phyloP scores from a whole-genome alignment of 306 rosid genomes.

The Luffa aegyptiaca region DNA sequence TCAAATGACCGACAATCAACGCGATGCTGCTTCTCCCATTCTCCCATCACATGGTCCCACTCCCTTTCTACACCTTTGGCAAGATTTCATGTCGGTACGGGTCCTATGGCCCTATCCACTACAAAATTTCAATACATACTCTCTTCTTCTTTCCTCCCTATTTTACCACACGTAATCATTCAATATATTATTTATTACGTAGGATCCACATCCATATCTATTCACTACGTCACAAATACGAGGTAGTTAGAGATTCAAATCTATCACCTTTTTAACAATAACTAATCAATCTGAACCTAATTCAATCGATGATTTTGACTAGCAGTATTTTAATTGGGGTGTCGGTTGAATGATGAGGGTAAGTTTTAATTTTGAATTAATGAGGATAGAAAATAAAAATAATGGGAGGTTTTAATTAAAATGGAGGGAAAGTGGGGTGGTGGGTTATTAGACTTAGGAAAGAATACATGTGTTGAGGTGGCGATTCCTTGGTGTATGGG shows the following conservation, averaged over 20 bases:
- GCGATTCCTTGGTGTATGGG: background rate
- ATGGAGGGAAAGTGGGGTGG: background rate
- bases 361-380: background rate
- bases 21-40: background rate
- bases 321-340: background rate
- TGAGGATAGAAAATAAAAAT: too few relatives aligned
- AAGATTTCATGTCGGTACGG: conserved; percentile 8
- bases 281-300: too few relatives aligned
- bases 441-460: background rate
- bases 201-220: too few relatives aligned
- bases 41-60: background rate
- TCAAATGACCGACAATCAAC: conserved; percentile 1
- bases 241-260: too few relatives aligned
- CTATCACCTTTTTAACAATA: too few relatives aligned
- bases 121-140: background rate
- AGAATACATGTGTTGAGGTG: background rate
- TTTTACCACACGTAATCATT: background rate
- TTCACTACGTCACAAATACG: too few relatives aligned
- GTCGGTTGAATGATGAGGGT: background rate
- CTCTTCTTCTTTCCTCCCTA: background rate
- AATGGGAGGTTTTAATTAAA: background rate
- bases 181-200: background rate
- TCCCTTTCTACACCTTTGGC: background rate
- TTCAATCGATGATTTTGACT: too few relatives aligned
- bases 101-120: background rate